These are phyloP conservation scores for Termitomyces titanicus DNA, from an alignment of 768 basidiomycete genomes.

Conservation along the genomic window DNA sequence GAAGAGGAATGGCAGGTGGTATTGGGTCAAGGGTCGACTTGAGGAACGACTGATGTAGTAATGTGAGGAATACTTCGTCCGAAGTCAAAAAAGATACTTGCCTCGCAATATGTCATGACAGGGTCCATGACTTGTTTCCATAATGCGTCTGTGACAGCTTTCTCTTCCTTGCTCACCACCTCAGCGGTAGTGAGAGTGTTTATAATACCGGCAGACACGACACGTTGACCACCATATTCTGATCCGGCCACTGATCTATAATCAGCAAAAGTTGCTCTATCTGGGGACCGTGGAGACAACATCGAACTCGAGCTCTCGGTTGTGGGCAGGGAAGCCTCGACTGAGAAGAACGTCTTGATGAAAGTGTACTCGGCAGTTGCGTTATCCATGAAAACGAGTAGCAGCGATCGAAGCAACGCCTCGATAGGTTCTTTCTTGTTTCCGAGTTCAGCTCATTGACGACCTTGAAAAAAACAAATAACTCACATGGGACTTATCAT, in stretches of 20 bases:
- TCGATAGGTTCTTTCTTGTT: conserved; percentile 78
- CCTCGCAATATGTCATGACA: conserved; percentile 81
- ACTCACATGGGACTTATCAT: conserved; percentile 82
- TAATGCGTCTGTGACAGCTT: conserved; percentile 53
- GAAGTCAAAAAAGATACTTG: conserved; percentile 23
- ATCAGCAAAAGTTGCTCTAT: conserved; percentile 36
- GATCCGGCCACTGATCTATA: conserved; percentile 43
- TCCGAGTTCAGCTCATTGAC: conserved; percentile 9
- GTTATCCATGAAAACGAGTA: conserved; percentile 94
- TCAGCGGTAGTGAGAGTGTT: conserved; percentile 31
- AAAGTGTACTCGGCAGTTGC: conserved; percentile 91
- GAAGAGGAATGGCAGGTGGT: conserved; percentile 71
- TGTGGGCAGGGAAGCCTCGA: conserved; percentile 28
- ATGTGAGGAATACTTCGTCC: conserved; percentile 1
- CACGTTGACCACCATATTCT: conserved; percentile 41
- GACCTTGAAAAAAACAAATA: not conserved
- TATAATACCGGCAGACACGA: conserved; percentile 27
- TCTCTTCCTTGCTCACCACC: conserved; percentile 53
- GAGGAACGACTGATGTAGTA: conserved; percentile 55
- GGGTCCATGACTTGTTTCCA: conserved; percentile 97
- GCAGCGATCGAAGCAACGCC: conserved; percentile 77
- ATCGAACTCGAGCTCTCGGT: conserved; percentile 31
- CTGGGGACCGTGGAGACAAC: conserved; percentile 44
- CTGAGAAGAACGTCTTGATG: conserved; percentile 76
- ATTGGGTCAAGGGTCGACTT: conserved; percentile 65